These are phyloP conservation scores for Solanum hybrid DNA, from an alignment of 305 asterid genomes.

Conservation along the genomic window DNA sequence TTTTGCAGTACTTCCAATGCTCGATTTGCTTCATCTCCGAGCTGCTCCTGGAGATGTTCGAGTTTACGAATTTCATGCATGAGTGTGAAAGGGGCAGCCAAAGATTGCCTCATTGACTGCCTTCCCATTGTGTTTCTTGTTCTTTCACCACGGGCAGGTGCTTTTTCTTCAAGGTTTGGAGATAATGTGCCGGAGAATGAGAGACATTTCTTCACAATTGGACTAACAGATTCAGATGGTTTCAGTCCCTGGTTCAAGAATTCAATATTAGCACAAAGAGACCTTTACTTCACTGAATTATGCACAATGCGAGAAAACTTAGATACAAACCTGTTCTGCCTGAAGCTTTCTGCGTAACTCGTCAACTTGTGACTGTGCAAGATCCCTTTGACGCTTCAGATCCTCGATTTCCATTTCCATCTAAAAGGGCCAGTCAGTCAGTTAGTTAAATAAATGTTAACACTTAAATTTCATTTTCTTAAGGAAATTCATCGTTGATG, in stretches of 20 bases:
- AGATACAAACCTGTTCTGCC: constrained; percentile 52
- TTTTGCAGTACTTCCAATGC: constrained; percentile 93
- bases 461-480: background rate
- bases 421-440: constrained; percentile 24
- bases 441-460: constrained; percentile 3
- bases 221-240: constrained; percentile 41
- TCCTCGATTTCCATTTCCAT: constrained; percentile 97
- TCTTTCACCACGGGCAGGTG: constrained; percentile 28
- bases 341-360: constrained; percentile 69
- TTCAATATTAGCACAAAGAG: constrained; percentile 7
- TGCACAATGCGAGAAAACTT: constrained; percentile 4
- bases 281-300: background rate
- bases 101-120: constrained; percentile 84
- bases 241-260: constrained; percentile 32
- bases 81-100: constrained; percentile 81
- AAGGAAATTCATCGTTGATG: background rate
- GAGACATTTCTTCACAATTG: constrained; percentile 69
- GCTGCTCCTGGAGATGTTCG: constrained; percentile 95
- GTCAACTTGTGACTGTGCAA: constrained; percentile 78
- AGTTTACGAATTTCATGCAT: constrained; percentile 94
- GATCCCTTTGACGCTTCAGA: constrained; percentile 84
- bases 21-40: constrained; percentile 87
- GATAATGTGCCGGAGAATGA: constrained; percentile 66
- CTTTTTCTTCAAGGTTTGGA: constrained; percentile 54
- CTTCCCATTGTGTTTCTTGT: constrained; percentile 49